Evolutionary conservation across 2,329 filamentous ascomycete genomes (phyloP), one percentile per base, ranked within the genome.

Genomic region (Pseudogymnoascus destructans): DNA sequence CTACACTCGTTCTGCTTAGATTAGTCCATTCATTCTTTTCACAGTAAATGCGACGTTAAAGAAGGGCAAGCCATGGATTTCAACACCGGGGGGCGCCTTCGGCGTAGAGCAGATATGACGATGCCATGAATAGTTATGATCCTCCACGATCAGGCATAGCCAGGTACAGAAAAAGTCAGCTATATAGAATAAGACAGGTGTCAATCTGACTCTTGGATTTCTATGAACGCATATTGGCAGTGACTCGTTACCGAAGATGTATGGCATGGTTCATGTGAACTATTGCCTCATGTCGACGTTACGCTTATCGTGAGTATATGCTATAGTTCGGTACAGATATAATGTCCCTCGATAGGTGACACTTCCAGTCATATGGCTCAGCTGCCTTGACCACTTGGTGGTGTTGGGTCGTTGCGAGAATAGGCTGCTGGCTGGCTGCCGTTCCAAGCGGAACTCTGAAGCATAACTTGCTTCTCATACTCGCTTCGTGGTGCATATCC

Each of bases 1-100:
- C 64, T 92, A 89, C 74, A 73, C 78, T 66, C 70, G 77, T 63
- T 74, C 74, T 61, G 65, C 66, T 49, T 66, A 66, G 58, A 64
- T 62, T 40, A 56, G 57, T 54, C 55, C 56, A 69, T 68, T 69
- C 66, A 68, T 67, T 70, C 67, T 67, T 66, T 67, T 70, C 65
- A 67, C 64, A 68, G 67, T 69, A 71, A 68, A 63, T 65, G 66
- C 40, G 60, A 59, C 59, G 59, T 60, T 56, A 30, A 21, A 32
- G 55, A 32, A 30, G 66, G 66, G 65, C 67, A 62, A 75, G 74
- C 75, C 74, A 75, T 67, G 71, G 73, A 75, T 77, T 78, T 78
- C 76, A 79, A 78, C 76, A 79, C 77, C 76, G 72, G 74, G 64
- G 65, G 63, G 65, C 62, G 62, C 33, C 54, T 30, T 58, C 35